Percentiles rank a stretch among this genome's conserved stretches.
These are phyloP conservation scores for Chamaecyparis obtusa DNA, from an alignment of 75 land plant genomes.

Conservation along the genomic window DNA sequence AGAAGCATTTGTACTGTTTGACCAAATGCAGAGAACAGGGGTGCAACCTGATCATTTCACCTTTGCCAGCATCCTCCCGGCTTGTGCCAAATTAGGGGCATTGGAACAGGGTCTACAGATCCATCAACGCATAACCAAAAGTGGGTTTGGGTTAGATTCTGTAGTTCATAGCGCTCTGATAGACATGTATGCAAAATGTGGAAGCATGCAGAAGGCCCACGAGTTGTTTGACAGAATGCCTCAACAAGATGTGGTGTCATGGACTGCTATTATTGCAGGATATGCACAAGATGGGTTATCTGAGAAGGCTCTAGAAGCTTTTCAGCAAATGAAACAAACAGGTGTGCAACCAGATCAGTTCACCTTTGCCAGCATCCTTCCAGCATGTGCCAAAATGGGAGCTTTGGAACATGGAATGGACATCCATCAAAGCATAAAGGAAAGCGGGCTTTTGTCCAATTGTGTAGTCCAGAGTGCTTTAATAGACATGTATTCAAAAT, in stretches of 20 bases:
- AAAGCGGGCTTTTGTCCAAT: conserved; percentile 3
- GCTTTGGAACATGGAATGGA: neutral
- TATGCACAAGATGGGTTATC: conserved; percentile 3
- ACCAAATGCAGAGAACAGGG: too few species aligned
- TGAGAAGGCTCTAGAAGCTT: conserved; percentile 1
- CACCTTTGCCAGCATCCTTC: conserved; percentile 16
- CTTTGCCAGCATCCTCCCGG: neutral
- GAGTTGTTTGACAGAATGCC: neutral
- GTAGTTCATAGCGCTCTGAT: neutral
- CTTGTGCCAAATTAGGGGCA: neutral
- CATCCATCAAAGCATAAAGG: conserved; percentile 9
- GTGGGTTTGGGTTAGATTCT: neutral
- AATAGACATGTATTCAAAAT: conserved; percentile 29
- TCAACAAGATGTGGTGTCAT: conserved; percentile 9
- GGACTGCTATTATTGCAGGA: conserved; percentile 21
- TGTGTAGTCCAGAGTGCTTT: conserved; percentile 17
- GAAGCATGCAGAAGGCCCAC: neutral
- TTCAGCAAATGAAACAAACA: conserved; percentile 15
- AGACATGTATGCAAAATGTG: conserved; percentile 1
- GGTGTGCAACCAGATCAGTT: conserved; percentile 20
- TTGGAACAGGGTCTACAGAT: neutral
- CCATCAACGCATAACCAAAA: neutral
- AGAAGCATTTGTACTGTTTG: too few species aligned
- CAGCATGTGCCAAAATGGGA: neutral
- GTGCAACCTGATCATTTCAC: too few species aligned